Evolutionary conservation across 2,329 filamentous ascomycete species (phyloP).

Genomic region (Pyrenophora seminiperda): DNA sequence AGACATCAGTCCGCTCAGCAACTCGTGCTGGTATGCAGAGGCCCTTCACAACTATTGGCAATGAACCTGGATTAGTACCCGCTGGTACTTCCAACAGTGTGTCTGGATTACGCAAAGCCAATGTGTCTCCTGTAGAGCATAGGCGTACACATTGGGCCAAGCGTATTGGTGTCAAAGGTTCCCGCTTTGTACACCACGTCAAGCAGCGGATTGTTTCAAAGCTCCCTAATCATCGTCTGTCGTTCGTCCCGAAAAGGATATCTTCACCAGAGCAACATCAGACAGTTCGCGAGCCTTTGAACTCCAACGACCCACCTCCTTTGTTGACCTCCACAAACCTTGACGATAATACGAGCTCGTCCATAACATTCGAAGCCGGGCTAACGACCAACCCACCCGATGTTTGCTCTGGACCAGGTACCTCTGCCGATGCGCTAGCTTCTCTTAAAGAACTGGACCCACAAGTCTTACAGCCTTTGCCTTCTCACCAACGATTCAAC

Average conservation of each 20-base stretch:
- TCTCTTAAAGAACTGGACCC: slow-evolving; percentile 11
- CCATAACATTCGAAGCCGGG: background rate
- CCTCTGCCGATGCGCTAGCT: slow-evolving; percentile 11
- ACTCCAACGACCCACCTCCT: background rate
- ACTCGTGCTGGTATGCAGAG: background rate
- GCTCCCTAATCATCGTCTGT: background rate
- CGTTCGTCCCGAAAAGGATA: background rate
- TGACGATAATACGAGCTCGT: background rate
- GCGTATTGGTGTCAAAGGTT: background rate
- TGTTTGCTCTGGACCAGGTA: slow-evolving; percentile 5
- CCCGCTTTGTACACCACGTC: background rate
- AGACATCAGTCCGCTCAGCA: slow-evolving; percentile 10
- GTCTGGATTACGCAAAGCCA: background rate
- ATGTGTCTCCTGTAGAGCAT: too few species aligned
- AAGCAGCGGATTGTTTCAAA: background rate
- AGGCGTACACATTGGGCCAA: background rate
- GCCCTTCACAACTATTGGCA: background rate
- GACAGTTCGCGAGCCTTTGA: background rate
- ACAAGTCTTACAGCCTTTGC: slow-evolving; percentile 18
- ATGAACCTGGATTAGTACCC: background rate
- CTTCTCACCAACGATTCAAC: slow-evolving; percentile 12
- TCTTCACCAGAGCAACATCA: background rate
- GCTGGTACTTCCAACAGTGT: background rate
- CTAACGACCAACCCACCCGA: background rate
- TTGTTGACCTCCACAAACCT: background rate